Percentiles rank a stretch among this genome's conserved stretches.
Conservation (phyloP, 768 basidiomycete genomes). For the Asterophora parasitica region DNA sequence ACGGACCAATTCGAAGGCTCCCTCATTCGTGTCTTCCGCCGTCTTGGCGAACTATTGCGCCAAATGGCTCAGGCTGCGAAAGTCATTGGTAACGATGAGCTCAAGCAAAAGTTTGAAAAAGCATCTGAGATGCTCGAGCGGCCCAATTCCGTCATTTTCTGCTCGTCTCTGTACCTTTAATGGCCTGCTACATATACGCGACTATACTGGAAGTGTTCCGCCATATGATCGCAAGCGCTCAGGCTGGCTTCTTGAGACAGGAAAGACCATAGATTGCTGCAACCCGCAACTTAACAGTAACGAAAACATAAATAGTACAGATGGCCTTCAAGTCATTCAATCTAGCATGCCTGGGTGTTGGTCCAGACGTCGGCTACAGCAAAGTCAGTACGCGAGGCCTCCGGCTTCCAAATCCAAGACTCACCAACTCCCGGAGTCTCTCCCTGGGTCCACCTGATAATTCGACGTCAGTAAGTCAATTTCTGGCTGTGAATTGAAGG, state of each 20-base stretch:
- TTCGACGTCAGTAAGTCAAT: not conserved
- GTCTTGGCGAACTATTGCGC: constrained; percentile 87
- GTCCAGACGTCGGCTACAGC: constrained; percentile 50
- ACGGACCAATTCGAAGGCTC: constrained; percentile 97
- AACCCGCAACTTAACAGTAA: not conserved
- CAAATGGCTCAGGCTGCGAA: constrained; percentile 96
- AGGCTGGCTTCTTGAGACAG: too few species aligned
- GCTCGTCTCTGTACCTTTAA: constrained; percentile 78
- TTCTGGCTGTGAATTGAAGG: not conserved
- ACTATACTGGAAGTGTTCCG: too few species aligned
- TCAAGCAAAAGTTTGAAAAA: constrained; percentile 92
- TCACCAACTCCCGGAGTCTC: constrained; percentile 52
- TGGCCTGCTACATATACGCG: not conserved
- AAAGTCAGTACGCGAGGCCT: constrained; percentile 1
- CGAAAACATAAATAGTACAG: not conserved
- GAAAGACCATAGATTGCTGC: not conserved
- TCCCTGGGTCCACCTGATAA: constrained; percentile 45
- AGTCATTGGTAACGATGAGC: constrained; percentile 92
- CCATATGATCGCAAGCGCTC: too few species aligned
- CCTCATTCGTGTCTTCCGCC: constrained; percentile 92
- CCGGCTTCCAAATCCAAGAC: constrained; percentile 12
- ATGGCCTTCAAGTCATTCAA: not conserved
- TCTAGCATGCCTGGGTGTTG: constrained; percentile 42
- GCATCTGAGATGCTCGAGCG: constrained; percentile 90
- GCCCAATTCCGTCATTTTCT: constrained; percentile 91